Conservation (phyloP, 2,329 filamentous ascomycete genomes). For the Elsinoe fawcettii region DNA sequence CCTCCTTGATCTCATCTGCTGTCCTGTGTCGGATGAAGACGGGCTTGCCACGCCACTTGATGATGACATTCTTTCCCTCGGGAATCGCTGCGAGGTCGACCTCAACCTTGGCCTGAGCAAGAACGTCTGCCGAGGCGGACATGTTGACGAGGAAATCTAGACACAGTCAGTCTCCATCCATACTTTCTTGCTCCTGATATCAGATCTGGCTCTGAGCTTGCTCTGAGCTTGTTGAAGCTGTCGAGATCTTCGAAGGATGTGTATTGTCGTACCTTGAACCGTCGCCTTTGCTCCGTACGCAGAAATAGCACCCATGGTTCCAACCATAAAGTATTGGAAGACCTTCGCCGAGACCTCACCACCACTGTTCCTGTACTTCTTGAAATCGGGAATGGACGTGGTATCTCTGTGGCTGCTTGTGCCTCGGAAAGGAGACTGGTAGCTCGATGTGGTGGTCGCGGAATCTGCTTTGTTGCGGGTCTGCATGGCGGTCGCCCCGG, state of each 20-base stretch:
- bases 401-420: slow-evolving; percentile 36
- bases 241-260: not conserved
- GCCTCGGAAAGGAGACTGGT: slow-evolving; percentile 49
- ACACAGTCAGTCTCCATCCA: slow-evolving; percentile 26
- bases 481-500: slow-evolving; percentile 35
- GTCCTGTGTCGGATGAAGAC: slow-evolving; percentile 99
- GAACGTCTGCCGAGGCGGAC: slow-evolving; percentile 95
- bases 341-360: slow-evolving; percentile 68
- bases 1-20: slow-evolving; percentile 83
- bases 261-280: slow-evolving; percentile 70
- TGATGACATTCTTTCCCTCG: slow-evolving; percentile 99
- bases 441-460: slow-evolving; percentile 36
- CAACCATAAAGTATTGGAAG: slow-evolving; percentile 98
- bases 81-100: slow-evolving; percentile 87
- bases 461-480: slow-evolving; percentile 35
- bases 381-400: slow-evolving; percentile 79
- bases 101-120: slow-evolving; percentile 99
- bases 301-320: slow-evolving; percentile 82
- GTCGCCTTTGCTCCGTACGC: slow-evolving; percentile 96
- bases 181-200: not conserved
- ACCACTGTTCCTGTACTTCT: slow-evolving; percentile 70
- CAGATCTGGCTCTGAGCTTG: not conserved
- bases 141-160: slow-evolving; percentile 99
- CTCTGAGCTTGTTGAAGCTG: not conserved
- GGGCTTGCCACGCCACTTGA: slow-evolving; percentile 99